A percentile compares a stretch with the other conserved stretches of the same genome.
These are phyloP conservation scores for Penicilliopsis zonata DNA, from an alignment of 495 filamentous ascomycete species.

Conservation along the genomic window DNA sequence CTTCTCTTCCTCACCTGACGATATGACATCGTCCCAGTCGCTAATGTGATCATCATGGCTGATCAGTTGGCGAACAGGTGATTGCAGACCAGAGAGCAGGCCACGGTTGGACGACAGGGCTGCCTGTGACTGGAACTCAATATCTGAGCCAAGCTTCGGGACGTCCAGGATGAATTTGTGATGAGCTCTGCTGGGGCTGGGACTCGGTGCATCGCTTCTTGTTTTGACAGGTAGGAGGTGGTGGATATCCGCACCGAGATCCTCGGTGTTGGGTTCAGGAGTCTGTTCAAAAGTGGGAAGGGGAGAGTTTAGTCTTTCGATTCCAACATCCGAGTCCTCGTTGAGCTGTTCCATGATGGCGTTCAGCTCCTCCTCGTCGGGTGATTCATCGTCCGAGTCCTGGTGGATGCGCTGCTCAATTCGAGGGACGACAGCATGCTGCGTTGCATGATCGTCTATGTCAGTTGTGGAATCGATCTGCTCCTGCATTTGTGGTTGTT, in stretches of 20 bases:
- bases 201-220: slow-evolving; percentile 64
- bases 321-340: slow-evolving; percentile 56
- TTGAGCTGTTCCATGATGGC: slow-evolving; percentile 76
- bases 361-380: slow-evolving; percentile 71
- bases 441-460: slow-evolving; percentile 2
- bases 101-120: slow-evolving; percentile 29
- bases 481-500: too few relatives aligned
- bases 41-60: slow-evolving; percentile 57
- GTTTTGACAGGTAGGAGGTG: slow-evolving; percentile 42
- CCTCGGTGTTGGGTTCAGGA: slow-evolving; percentile 23
- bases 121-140: slow-evolving; percentile 24
- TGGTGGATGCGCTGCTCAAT: slow-evolving; percentile 6
- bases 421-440: slow-evolving; percentile 5
- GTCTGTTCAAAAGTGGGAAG: slow-evolving; percentile 24
- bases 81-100: slow-evolving; percentile 30
- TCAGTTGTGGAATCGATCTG: slow-evolving; percentile 2
- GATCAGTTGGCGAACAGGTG: slow-evolving; percentile 54
- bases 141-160: slow-evolving; percentile 29
- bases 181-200: slow-evolving; percentile 52
- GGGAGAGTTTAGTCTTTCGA: slow-evolving; percentile 46
- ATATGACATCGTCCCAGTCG: slow-evolving; percentile 85
- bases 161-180: slow-evolving; percentile 31
- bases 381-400: slow-evolving; percentile 25
- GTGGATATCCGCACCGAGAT: too few relatives aligned
- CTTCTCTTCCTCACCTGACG: slow-evolving; percentile 70